Evolutionary conservation across 202 grass and related monocot species (phyloP).

Genomic region (Saccharum hybrid): DNA sequence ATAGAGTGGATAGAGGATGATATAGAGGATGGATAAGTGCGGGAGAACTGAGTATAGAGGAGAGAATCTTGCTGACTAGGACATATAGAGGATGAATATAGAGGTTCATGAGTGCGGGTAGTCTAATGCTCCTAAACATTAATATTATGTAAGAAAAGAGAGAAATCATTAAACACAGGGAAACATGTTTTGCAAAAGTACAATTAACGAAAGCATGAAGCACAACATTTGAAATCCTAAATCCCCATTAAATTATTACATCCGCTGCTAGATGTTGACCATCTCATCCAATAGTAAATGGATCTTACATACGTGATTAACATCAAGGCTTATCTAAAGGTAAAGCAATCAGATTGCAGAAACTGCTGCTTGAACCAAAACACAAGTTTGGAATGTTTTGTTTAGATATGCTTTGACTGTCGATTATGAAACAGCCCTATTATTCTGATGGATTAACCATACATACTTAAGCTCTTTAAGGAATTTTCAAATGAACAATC

Average conservation of each 20-base stretch:
- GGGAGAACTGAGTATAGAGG: too few species aligned
- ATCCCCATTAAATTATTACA: not conserved
- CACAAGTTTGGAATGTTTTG: not conserved
- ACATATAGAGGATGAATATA: too few species aligned
- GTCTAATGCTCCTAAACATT: not conserved
- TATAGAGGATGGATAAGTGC: too few species aligned
- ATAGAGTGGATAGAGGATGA: too few species aligned
- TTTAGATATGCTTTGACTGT: not conserved
- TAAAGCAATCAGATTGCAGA: not conserved
- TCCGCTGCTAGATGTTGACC: not conserved
- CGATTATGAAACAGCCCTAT: not conserved
- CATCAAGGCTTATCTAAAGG: not conserved
- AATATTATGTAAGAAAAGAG: not conserved
- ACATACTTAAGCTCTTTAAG: not conserved
- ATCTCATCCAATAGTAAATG: not conserved
- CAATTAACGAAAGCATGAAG: not conserved
- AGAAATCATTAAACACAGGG: too few species aligned
- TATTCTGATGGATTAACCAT: not conserved
- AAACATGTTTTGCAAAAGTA: too few species aligned
- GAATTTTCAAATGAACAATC: not conserved
- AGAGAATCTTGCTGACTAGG: too few species aligned
- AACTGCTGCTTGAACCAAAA: not conserved
- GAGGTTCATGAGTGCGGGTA: too few species aligned
- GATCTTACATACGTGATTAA: not conserved
- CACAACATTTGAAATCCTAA: not conserved